Conservation (phyloP, 176 grass and related monocot genomes). For the Lolium perenne region DNA sequence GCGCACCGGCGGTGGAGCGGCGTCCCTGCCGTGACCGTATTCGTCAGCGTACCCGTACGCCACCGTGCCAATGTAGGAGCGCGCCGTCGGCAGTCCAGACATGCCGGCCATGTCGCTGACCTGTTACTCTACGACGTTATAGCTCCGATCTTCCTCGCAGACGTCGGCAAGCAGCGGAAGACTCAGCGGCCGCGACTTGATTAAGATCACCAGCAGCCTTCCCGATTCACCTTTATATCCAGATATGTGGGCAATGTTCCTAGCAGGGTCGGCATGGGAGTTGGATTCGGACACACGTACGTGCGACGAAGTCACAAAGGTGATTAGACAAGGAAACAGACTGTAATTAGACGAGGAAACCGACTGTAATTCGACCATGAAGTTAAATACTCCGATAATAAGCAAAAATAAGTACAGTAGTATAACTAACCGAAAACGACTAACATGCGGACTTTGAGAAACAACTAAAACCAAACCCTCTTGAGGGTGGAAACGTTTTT, state of each 20-base stretch:
- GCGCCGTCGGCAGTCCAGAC: background rate
- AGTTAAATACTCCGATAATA: too few relatives aligned
- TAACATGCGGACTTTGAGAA: too few relatives aligned
- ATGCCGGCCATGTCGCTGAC: background rate
- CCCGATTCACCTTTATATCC: background rate
- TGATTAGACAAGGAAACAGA: too few relatives aligned
- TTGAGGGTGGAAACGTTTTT: too few relatives aligned
- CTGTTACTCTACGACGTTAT: background rate
- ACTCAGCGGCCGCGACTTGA: background rate
- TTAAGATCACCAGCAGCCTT: background rate
- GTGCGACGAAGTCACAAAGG: background rate
- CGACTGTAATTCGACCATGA: too few relatives aligned
- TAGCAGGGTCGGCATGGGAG: background rate
- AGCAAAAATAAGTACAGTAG: too few relatives aligned
- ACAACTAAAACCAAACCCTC: too few relatives aligned
- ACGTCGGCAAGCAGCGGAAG: background rate
- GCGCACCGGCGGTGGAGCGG: background rate
- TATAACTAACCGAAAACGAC: too few relatives aligned
- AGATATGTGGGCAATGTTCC: background rate
- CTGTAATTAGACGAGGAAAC: background rate
- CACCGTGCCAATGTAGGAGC: background rate
- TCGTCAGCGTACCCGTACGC: background rate
- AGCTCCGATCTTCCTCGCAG: background rate
- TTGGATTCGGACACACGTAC: background rate
- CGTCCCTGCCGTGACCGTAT: background rate